A percentile compares a stretch with the other conserved stretches of the same genome.
Evolutionary conservation across 2,329 filamentous ascomycete genomes (phyloP).

Genomic region (Albophoma yamanashiensis): DNA sequence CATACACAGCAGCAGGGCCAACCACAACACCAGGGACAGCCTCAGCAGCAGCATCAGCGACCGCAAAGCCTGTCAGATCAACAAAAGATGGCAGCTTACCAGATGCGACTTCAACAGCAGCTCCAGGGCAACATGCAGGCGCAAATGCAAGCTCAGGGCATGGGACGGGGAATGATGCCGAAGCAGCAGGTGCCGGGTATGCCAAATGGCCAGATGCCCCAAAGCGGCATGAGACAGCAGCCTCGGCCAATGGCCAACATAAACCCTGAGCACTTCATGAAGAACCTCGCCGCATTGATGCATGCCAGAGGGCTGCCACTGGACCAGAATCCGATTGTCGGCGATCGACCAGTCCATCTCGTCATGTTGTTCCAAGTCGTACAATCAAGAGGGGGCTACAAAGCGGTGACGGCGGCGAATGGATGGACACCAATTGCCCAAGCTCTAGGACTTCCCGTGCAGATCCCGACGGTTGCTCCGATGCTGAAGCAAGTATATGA

Average conservation of each 20-base stretch:
- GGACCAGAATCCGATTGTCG: slow-evolving; percentile 63
- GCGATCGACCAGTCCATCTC: slow-evolving; percentile 63
- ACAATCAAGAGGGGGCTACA: slow-evolving; percentile 65
- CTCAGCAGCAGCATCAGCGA: slow-evolving; percentile 34
- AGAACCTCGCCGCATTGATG: slow-evolving; percentile 71
- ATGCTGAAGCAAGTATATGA: slow-evolving; percentile 68
- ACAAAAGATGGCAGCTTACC: slow-evolving; percentile 65
- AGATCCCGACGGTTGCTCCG: slow-evolving; percentile 54
- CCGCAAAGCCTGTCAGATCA: slow-evolving; percentile 42
- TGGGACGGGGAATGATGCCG: slow-evolving; percentile 40
- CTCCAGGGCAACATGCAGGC: slow-evolving; percentile 44
- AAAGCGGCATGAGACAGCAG: slow-evolving; percentile 40
- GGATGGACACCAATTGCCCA: slow-evolving; percentile 66
- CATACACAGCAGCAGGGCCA: slow-evolving; percentile 24
- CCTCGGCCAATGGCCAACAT: slow-evolving; percentile 28
- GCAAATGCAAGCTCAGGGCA: slow-evolving; percentile 38
- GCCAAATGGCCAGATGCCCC: slow-evolving; percentile 46
- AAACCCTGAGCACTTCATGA: slow-evolving; percentile 61
- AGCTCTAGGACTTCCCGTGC: slow-evolving; percentile 50
- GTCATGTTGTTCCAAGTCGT: slow-evolving; percentile 70
- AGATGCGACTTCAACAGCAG: slow-evolving; percentile 75
- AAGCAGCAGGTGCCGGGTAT: slow-evolving; percentile 38
- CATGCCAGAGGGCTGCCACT: slow-evolving; percentile 60
- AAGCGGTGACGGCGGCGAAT: slow-evolving; percentile 57
- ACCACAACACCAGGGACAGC: slow-evolving; percentile 25